phyloP scores from a whole-genome alignment of 169 alveolate genomes.

The Cardiosporidium cionae region DNA sequence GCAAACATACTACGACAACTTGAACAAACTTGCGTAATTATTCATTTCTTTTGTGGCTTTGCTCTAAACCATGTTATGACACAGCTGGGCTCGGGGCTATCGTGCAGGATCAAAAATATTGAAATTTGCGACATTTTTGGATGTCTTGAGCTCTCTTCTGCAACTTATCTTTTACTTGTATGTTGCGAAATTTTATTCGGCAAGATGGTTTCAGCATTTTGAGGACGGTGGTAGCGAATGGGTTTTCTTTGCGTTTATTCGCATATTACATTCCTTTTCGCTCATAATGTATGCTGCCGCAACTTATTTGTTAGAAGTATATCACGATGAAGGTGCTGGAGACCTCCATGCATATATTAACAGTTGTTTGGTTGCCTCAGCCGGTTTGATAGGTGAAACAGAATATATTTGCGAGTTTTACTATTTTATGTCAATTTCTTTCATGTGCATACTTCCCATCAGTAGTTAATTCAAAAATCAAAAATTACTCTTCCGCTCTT shows the following conservation, averaged over 20 bases:
- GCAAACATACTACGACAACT: no score
- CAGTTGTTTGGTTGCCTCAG: constrained; percentile 63
- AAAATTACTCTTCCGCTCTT: no score
- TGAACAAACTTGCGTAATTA: no score
- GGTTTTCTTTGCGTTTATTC: constrained; percentile 73
- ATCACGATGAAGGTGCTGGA: constrained; percentile 87
- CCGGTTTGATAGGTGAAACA: constrained; percentile 63
- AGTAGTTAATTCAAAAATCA: neutral
- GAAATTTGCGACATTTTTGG: constrained; percentile 79
- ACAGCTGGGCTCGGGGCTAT: constrained; percentile 85
- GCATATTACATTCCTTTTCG: constrained; percentile 74
- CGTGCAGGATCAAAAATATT: constrained; percentile 82
- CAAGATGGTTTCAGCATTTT: constrained; percentile 74
- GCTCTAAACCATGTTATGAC: no score
- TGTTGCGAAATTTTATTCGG: constrained; percentile 73
- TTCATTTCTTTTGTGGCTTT: no score
- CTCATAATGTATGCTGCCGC: constrained; percentile 75
- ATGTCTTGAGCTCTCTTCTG: constrained; percentile 74
- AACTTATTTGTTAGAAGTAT: constrained; percentile 74
- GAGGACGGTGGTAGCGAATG: constrained; percentile 82
- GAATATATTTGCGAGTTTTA: neutral
- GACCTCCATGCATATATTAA: constrained; percentile 82
- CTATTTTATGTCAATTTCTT: neutral
- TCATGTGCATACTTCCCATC: neutral
- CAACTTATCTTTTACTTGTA: constrained; percentile 77